Evolutionary conservation across 108 stramenopile genomes (phyloP), one percentile per base, ranked within the genome.

Genomic region (Poteriospumella lacustris): DNA sequence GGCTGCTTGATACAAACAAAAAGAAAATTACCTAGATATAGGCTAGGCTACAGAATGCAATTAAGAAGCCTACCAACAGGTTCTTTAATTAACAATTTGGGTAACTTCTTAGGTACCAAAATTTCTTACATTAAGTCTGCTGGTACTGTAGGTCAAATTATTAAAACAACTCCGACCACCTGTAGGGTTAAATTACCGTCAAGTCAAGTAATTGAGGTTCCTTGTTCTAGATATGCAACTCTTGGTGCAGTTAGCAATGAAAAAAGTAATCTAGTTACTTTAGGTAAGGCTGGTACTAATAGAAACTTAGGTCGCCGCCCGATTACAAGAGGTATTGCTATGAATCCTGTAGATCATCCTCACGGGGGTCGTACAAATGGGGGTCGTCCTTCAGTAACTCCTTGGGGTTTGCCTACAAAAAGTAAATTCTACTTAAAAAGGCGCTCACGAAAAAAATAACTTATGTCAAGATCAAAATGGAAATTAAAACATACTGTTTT

Each of bases 331-430:
- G 60, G 60, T 64, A 64, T 64, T 64, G 60, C 60, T 64, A 64
- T 64, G 60, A 64, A 64, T 64, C 60, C 60, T 31, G 60, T 64
- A 64, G 60, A 64, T 64, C 60, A 64, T 33, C 60, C 60, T 64
- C 60, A 64, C 31, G 60, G 60, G 15, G 60, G 60, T 64, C 15
- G 60, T 31, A 33, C 29, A 31, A 64, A 64, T 33, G 31, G 31
- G 31, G 60, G 60, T 64, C 15, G 15, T 19, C 15, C 31, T 31
- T 33, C 60, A 31, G 60, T 64, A 31, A 64, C 60, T 64, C 60
- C 60, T 64, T 64, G 60, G 31, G 60, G 60, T 31, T 31, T 19
- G 31, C 60, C 15, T 64, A 64, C 60, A 31, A 64, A 64, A 64
- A 64, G 60, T 64, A 33, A 33, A 64, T 64, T 31, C 31, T 64